These are phyloP conservation scores for Penicillium antarcticum DNA, from an alignment of 495 filamentous ascomycete species.

Conservation along the genomic window DNA sequence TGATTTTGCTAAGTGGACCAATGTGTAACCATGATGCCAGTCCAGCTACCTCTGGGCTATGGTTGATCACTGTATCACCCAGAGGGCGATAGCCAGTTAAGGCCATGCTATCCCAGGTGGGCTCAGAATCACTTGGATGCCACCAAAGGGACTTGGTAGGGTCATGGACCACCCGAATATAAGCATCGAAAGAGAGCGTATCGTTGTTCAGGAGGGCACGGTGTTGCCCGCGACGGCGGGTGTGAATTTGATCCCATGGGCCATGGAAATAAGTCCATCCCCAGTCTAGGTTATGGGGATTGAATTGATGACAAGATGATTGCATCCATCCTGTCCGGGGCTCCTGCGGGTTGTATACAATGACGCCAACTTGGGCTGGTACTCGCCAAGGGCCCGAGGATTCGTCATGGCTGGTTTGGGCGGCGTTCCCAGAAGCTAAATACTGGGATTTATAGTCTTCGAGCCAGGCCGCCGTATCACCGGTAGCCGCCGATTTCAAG, in stretches of 20 bases:
- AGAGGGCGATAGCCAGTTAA: slow-evolving; percentile 59
- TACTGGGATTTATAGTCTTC: slow-evolving; percentile 35
- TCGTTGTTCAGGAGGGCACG: slow-evolving; percentile 62
- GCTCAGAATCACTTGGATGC: slow-evolving; percentile 56
- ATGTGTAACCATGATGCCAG: slow-evolving; percentile 59
- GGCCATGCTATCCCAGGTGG: slow-evolving; percentile 71
- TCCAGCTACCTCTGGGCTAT: slow-evolving; percentile 50
- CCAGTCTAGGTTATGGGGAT: slow-evolving; percentile 58
- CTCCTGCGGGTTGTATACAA: slow-evolving; percentile 64
- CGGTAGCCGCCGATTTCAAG: slow-evolving; percentile 24
- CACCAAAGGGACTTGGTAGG: slow-evolving; percentile 63
- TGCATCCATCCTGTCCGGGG: slow-evolving; percentile 58
- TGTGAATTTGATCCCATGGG: slow-evolving; percentile 57
- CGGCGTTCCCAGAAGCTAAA: slow-evolving; percentile 10
- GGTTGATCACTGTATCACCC: slow-evolving; percentile 43
- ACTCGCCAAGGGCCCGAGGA: slow-evolving; percentile 42
- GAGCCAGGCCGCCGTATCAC: slow-evolving; percentile 28
- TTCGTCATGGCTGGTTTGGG: not conserved
- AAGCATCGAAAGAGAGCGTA: slow-evolving; percentile 60
- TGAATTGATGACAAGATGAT: slow-evolving; percentile 58
- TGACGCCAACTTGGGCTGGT: slow-evolving; percentile 59
- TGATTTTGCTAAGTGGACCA: slow-evolving; percentile 54
- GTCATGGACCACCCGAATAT: slow-evolving; percentile 62
- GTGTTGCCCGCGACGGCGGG: slow-evolving; percentile 55
- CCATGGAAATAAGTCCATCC: slow-evolving; percentile 66